Evolutionary conservation across 176 grass and related monocot genomes (phyloP), one percentile per base, ranked within the genome.

Genomic region (Rhynchospora pubera): DNA sequence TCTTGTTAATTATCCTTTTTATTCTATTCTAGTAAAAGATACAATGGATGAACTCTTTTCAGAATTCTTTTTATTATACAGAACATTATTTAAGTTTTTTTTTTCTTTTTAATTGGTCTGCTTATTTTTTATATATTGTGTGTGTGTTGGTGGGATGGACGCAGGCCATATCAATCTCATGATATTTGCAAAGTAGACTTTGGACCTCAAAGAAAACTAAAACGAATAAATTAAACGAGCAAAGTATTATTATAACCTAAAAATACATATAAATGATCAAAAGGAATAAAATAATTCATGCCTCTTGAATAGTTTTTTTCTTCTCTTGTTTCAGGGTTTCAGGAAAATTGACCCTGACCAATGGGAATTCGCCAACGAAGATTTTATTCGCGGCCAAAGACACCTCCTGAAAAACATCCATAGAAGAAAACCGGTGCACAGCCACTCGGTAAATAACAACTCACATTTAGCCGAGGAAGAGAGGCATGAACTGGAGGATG

Each of bases 321-420:
- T 62, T n/a, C 0, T 58, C 14, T 16, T 75, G n/a, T 70, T 69
- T 32, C 57, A 98, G 95, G 95, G 95, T 62, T 98, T 98, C 0
- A 86, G 90, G 0, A 98, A 98, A 77, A 88, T 92, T 13, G 90
- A 93, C 65, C 83, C 92, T 0, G 92, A 94, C 46, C 69, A 83
- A 47, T 98, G 95, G 92, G 95, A 98, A 82, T 98, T 98, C 6
- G 90, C 95, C 0, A 98, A 98, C 18, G 89, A 91, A 26, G 95
- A 91, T 57, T 98, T 98, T 82, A 26, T 94, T 22, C 61, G 92
- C 12, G 95, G 95, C 0, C 85, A 94, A 52, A 93, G 62, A 51
- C 81, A 94, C 73, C 92, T 94, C 5, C 85, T 98, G 9, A 87
- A 88, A 45, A 93, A 89, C 15, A 97, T 97, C 73, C 88, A 90